Evolutionary conservation across 2,329 filamentous ascomycete species (phyloP), one percentile per base, ranked within the genome.

Genomic region (Arthrobotrys entomopaga): DNA sequence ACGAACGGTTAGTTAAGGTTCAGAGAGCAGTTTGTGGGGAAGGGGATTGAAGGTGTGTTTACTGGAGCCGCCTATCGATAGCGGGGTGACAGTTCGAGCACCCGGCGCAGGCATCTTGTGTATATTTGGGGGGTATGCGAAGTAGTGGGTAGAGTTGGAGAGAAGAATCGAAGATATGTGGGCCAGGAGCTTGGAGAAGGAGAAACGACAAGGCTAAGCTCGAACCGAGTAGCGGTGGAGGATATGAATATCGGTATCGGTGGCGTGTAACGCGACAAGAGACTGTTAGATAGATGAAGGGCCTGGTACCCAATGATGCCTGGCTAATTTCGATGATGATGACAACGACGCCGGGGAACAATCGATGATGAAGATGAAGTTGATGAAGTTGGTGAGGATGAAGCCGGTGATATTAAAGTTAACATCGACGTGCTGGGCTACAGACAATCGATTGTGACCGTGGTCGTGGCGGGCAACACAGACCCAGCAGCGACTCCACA

Each of bases 1-100:
- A 19, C 29, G 46, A 53, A 24, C n/a, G 15, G 48, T 61, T 38
- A 73, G 65, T 57, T 52, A 58, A 13, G 19, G 24, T 19, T 13
- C 38, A 58, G 58, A 38, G 42, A 16, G 19, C 24, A 26, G 49
- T 10, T 20, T 59, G 59, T 26, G 50, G 11, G 19, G 65, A 7
- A 48, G 10, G 13, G 11, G 26, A 38, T 53, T 48, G 22, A 19
- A 13, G 24, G 10, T n/a, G n/a, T 60, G 22, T 60, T 60, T 43
- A 70, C 66, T 65, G 46, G 71, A 75, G 38, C 71, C 71, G 22
- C 71, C 71, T 69, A 75, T 75, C 46, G 71, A 75, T 38, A 75
- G 59, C 26, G 71, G 65, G 59, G 70, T 74, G 26, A 74, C 63
- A 38, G 63, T 67, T 49, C 63, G 63, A 15, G 70, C 53, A 50